Evolutionary conservation across 495 filamentous ascomycete species (phyloP).

Genomic region (Hypomontagnella monticulosa): DNA sequence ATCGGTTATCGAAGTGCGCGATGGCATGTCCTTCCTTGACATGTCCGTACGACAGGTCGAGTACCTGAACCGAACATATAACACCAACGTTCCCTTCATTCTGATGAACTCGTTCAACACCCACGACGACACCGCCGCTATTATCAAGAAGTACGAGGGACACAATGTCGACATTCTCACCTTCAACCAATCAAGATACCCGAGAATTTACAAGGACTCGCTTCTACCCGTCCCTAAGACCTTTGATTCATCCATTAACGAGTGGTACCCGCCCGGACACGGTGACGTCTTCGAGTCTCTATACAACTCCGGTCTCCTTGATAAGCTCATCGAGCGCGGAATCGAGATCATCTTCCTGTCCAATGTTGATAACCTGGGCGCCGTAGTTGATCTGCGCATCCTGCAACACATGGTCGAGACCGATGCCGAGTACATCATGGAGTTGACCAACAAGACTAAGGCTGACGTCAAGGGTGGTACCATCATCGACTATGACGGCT

Average conservation of each 20-base stretch:
- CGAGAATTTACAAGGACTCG: slow-evolving; percentile 97
- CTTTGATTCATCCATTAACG: slow-evolving; percentile 85
- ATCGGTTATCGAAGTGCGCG: slow-evolving; percentile 99
- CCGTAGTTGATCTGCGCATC: slow-evolving; percentile 96
- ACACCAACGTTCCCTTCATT: slow-evolving; percentile 97
- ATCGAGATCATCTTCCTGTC: slow-evolving; percentile 99
- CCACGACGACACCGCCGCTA: slow-evolving; percentile 95
- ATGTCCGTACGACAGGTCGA: slow-evolving; percentile 99
- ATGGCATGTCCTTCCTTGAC: slow-evolving; percentile 99
- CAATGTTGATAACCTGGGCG: slow-evolving; percentile 98
- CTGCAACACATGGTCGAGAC: slow-evolving; percentile 99
- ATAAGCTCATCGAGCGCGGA: slow-evolving; percentile 92
- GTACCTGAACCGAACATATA: slow-evolving; percentile 97
- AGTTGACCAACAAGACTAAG: slow-evolving; percentile 99
- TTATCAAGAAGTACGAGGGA: slow-evolving; percentile 99
- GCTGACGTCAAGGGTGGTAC: slow-evolving; percentile 99
- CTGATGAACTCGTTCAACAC: slow-evolving; percentile 99
- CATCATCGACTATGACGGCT: slow-evolving; percentile 99
- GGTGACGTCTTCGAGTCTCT: slow-evolving; percentile 99
- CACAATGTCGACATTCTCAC: slow-evolving; percentile 99
- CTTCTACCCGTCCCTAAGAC: slow-evolving; percentile 94
- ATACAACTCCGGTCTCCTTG: slow-evolving; percentile 98
- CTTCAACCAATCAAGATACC: slow-evolving; percentile 99
- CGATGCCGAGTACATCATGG: slow-evolving; percentile 98
- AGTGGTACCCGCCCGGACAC: slow-evolving; percentile 99